Conservation (phyloP, 1,139 yeast species). For the Hansenula sp. region DNA sequence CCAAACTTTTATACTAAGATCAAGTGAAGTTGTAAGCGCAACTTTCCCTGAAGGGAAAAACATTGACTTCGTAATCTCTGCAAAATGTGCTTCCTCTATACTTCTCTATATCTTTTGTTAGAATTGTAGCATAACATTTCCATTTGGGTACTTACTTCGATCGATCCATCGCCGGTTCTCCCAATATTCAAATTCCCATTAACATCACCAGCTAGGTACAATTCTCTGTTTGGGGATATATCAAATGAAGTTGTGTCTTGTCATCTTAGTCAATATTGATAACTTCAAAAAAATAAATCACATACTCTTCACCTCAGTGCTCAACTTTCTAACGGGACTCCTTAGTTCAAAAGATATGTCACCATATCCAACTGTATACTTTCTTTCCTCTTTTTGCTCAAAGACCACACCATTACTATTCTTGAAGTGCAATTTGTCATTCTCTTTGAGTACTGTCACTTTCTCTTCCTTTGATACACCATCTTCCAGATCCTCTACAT, state of each 20-base stretch:
- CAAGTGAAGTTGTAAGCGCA: constrained; percentile 49
- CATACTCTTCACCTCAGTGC: neutral
- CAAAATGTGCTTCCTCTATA: constrained; percentile 40
- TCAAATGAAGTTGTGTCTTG: constrained; percentile 25
- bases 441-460: constrained; percentile 13
- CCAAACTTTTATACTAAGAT: constrained; percentile 57
- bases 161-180: constrained; percentile 8
- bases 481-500: constrained; percentile 25
- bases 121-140: neutral
- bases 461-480: constrained; percentile 22
- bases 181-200: constrained; percentile 35
- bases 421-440: constrained; percentile 8
- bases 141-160: neutral
- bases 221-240: constrained; percentile 26
- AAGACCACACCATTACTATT: constrained; percentile 11
- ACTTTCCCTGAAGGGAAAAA: constrained; percentile 64
- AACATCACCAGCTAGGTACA: constrained; percentile 38
- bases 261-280: neutral
- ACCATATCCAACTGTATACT: constrained; percentile 14
- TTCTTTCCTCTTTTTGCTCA: neutral
- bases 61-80: constrained; percentile 34
- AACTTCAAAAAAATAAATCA: neutral
- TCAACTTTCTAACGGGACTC: constrained; percentile 9
- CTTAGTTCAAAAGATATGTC: constrained; percentile 12
- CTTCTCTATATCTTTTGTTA: constrained; percentile 2